phyloP scores from a whole-genome alignment of 129 eudicot species.

The Ambrosia artemisiifolia region DNA sequence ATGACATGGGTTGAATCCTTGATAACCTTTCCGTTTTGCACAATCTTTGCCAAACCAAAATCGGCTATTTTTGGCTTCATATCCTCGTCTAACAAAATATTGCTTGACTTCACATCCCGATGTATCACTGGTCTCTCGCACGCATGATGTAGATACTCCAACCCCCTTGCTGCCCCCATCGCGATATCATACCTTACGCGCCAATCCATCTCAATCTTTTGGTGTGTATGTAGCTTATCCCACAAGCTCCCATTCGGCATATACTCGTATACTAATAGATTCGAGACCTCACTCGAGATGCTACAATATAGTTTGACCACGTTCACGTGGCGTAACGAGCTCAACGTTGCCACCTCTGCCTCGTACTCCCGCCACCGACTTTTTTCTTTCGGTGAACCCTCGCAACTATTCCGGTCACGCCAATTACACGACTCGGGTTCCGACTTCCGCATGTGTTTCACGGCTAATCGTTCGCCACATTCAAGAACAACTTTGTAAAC shows the following conservation, averaged over 20 bases:
- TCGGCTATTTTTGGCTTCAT: slow-evolving; percentile 70
- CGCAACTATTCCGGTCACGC: slow-evolving; percentile 33
- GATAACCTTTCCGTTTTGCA: slow-evolving; percentile 31
- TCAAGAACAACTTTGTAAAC: slow-evolving; percentile 47
- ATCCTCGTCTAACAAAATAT: slow-evolving; percentile 59
- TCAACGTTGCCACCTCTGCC: slow-evolving; percentile 62
- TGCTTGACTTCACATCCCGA: slow-evolving; percentile 68
- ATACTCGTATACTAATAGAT: slow-evolving; percentile 59
- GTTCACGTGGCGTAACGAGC: slow-evolving; percentile 61
- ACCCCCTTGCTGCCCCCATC: slow-evolving; percentile 58
- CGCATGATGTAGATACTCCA: slow-evolving; percentile 67
- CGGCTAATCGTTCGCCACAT: slow-evolving; percentile 52
- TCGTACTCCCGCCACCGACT: slow-evolving; percentile 45
- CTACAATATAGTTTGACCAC: slow-evolving; percentile 69
- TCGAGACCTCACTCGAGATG: slow-evolving; percentile 58
- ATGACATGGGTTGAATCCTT: slow-evolving; percentile 42
- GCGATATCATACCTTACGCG: slow-evolving; percentile 51
- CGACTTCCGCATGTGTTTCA: slow-evolving; percentile 55
- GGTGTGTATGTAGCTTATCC: slow-evolving; percentile 51
- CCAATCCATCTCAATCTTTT: slow-evolving; percentile 60
- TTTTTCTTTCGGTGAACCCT: slow-evolving; percentile 41
- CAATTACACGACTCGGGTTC: slow-evolving; percentile 34
- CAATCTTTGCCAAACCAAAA: slow-evolving; percentile 61
- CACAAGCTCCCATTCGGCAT: slow-evolving; percentile 75
- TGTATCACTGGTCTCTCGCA: slow-evolving; percentile 59